Base-by-base conservation (phyloP, 148 eudicot genomes). In the Spergularia marina region DNA sequence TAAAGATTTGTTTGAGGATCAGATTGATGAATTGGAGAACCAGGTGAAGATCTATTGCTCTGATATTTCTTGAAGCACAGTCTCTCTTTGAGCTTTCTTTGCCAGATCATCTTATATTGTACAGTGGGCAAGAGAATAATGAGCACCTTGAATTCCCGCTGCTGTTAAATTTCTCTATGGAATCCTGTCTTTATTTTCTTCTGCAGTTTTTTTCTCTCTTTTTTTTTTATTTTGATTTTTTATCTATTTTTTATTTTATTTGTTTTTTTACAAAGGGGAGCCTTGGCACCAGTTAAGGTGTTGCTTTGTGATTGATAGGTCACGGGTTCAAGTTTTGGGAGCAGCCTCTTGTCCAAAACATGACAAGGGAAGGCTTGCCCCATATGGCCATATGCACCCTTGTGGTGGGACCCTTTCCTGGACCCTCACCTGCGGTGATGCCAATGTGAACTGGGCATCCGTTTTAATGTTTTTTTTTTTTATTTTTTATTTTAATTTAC, bases 1-100 rank as follows among this genome's bases (percentile, higher is more conserved):
- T 34, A 95, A 83, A 86, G 99, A 95, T 71, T 80, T 95, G 84
- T 95, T 89, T 74, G 99, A 95, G 81, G 97, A 92, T 79, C 83
- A 82, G 57, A 69, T 77, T 36, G 99, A 95, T 74, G 99, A 92
- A 52, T 80, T 95, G 79, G 93, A 92, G 74, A 88, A 88, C 74
- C 93, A 90, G 96, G 99, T 95, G 77, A 12, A 62, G 56, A 52
- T 74, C 53, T 78, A 20, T 12, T 23, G 15, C 57, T 73, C 14
- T 47, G 58, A 47, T 25, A 8, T 21, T 23, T 6, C 56, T 51
- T 54, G 23, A 6, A 25, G 51, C 15, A 10, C 30, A 25, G 14
- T 23, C 44, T 47, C 52, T 12, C 3, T 23, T 41, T 59, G 40
- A 59, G 13, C 7, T 49, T 10, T 25, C 17, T 18, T 68, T 68